phyloP scores from a whole-genome alignment of 306 rosid species.

The Sphenostylis stenocarpa region DNA sequence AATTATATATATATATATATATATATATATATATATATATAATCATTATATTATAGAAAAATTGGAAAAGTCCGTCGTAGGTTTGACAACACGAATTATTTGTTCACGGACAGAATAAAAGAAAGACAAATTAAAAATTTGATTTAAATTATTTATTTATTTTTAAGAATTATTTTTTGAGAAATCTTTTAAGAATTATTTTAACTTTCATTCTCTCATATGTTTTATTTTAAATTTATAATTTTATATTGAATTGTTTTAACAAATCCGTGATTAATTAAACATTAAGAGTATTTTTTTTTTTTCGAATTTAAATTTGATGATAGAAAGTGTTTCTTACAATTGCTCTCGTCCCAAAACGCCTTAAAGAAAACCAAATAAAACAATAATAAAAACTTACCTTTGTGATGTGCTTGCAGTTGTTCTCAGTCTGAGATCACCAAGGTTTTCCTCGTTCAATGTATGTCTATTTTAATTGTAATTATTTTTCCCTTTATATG shows the following conservation, averaged over 20 bases:
- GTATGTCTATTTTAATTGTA: conserved; percentile 17
- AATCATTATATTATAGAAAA: too few species aligned
- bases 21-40: too few species aligned
- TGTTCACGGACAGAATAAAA: too few species aligned
- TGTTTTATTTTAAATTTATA: background rate
- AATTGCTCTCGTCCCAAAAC: background rate
- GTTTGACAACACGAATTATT: too few species aligned
- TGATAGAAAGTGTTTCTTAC: background rate
- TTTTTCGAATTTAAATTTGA: background rate
- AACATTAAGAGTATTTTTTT: background rate
- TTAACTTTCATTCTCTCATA: background rate
- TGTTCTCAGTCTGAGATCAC: conserved; percentile 25
- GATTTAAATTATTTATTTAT: background rate
- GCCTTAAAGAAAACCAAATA: background rate
- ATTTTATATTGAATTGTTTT: background rate
- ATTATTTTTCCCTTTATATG: background rate
- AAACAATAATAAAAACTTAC: background rate
- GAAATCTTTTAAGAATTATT: background rate
- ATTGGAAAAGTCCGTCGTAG: too few species aligned
- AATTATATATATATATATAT: too few species aligned
- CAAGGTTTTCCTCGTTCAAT: conserved; percentile 20
- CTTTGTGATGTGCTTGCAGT: background rate
- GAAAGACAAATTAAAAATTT: background rate
- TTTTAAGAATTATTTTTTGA: too few species aligned
- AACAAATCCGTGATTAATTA: background rate